Percentiles rank a stretch among this genome's conserved stretches.
phyloP scores from a whole-genome alignment of 495 filamentous ascomycete species.

The Clohesyomyces aquaticus region DNA sequence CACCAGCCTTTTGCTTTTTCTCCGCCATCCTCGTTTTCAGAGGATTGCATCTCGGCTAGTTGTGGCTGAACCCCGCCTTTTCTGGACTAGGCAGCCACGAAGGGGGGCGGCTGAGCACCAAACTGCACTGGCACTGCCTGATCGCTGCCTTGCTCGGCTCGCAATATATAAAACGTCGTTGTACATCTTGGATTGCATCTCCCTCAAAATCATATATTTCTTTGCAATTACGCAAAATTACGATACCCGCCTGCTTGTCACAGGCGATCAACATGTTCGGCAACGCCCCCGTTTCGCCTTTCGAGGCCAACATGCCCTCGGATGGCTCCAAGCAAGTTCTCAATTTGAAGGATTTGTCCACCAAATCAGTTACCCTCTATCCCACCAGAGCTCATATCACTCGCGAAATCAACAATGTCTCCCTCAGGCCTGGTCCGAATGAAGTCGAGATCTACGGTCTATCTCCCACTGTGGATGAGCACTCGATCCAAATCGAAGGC shows the following conservation, averaged over 20 bases:
- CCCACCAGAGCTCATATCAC: conserved; percentile 64
- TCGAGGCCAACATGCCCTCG: conserved; percentile 9
- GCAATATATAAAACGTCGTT: neutral
- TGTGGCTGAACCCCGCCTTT: neutral
- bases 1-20: neutral
- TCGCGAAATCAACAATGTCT: conserved; percentile 64
- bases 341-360: conserved; percentile 58
- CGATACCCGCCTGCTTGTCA: neutral
- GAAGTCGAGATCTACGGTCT: conserved; percentile 69
- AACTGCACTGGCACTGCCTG: neutral
- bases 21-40: neutral
- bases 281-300: neutral
- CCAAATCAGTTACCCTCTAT: conserved; percentile 65
- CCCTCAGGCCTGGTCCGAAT: conserved; percentile 63
- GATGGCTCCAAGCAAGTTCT: conserved; percentile 38
- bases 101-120: neutral
- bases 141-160: neutral
- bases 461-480: conserved; percentile 64
- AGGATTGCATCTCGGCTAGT: neutral
- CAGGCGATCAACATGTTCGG: conserved; percentile 17
- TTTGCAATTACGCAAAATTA: conserved; percentile 3
- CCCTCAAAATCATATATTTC: too few relatives aligned
- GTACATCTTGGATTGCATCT: neutral
- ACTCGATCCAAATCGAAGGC: conserved; percentile 73
- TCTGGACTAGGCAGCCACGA: neutral